Evolutionary conservation across 257 asterid genomes (phyloP).

Genomic region (Anisodus tanguticus): DNA sequence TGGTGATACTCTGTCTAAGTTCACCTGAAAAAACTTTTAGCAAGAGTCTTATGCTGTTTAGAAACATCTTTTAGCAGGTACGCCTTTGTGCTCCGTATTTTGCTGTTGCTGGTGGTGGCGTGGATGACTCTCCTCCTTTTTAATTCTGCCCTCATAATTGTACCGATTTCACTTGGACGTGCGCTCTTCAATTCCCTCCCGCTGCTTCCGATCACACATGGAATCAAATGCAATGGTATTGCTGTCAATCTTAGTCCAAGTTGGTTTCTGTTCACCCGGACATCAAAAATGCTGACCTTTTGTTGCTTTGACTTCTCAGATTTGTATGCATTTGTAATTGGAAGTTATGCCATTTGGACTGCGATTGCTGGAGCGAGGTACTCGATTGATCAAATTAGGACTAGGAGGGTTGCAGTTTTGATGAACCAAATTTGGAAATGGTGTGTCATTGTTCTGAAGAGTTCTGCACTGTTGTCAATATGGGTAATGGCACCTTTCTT

Average conservation of each 20-base stretch:
- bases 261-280: slow-evolving; percentile 4
- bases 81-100: slow-evolving; percentile 84
- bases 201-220: slow-evolving; percentile 87
- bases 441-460: slow-evolving; percentile 87
- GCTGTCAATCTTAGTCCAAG: not conserved
- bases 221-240: slow-evolving; percentile 95
- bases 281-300: not conserved
- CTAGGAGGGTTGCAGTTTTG: slow-evolving; percentile 67
- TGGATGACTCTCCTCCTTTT: slow-evolving; percentile 92
- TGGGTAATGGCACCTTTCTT: slow-evolving; percentile 66
- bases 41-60: slow-evolving; percentile 44
- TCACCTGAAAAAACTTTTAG: not conserved
- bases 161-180: slow-evolving; percentile 91
- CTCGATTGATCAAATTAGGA: slow-evolving; percentile 69
- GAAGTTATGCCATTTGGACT: slow-evolving; percentile 97
- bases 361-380: slow-evolving; percentile 89
- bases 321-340: slow-evolving; percentile 89
- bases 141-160: slow-evolving; percentile 80
- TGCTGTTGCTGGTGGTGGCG: slow-evolving; percentile 80
- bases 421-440: slow-evolving; percentile 83
- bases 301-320: slow-evolving; percentile 44
- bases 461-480: slow-evolving; percentile 75
- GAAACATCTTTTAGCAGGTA: slow-evolving; percentile 70
- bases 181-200: slow-evolving; percentile 80
- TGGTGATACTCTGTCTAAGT: not conserved